Percentiles rank a stretch among this genome's conserved stretches.
Conservation (phyloP, 2,329 filamentous ascomycete genomes). For the Pezicula carpinea region DNA sequence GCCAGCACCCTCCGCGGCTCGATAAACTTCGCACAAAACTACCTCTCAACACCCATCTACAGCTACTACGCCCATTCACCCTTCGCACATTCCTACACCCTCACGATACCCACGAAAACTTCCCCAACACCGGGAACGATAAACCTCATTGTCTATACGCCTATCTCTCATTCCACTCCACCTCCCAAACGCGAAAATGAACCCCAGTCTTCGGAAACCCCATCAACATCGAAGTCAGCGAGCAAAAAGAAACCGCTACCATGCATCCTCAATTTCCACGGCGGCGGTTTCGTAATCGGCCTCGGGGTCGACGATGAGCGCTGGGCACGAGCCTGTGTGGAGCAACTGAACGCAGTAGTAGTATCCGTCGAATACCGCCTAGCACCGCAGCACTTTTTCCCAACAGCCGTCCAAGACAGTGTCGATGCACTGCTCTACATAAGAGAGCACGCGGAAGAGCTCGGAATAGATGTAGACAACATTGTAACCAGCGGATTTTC, state of each 20-base stretch:
- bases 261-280: constrained; percentile 53
- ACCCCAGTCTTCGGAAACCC: neutral
- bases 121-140: neutral
- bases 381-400: constrained; percentile 28
- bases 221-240: neutral
- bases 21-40: neutral
- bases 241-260: neutral
- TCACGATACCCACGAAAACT: neutral
- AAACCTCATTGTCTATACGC: neutral
- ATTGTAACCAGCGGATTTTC: neutral
- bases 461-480: neutral
- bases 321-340: neutral
- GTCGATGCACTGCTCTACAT: constrained; percentile 15
- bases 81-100: neutral
- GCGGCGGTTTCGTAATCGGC: constrained; percentile 48
- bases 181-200: neutral
- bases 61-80: neutral
- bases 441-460: neutral
- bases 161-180: neutral
- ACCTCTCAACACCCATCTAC: neutral
- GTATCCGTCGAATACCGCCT: constrained; percentile 31
- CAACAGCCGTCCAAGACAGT: constrained; percentile 29
- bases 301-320: neutral
- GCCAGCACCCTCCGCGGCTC: neutral
- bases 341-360: constrained; percentile 19